phyloP scores from a whole-genome alignment of 305 asterid species.

The Stenogyne calaminthoides region DNA sequence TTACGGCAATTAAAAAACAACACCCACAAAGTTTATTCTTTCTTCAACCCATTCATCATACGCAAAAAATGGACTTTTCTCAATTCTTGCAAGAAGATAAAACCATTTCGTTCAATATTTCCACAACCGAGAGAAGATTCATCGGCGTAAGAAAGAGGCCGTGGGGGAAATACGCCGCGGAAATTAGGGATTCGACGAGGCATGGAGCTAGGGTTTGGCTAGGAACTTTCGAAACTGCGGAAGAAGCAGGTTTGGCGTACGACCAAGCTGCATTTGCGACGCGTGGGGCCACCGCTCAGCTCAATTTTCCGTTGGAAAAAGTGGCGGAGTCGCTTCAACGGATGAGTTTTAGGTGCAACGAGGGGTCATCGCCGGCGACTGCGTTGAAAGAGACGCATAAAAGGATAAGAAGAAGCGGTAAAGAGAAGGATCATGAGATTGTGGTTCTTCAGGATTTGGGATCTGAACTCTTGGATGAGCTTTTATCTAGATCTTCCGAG shows the following conservation, averaged over 20 bases:
- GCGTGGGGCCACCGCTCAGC: constrained; percentile 16
- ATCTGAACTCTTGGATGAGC: constrained; percentile 7
- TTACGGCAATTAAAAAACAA: too few species aligned
- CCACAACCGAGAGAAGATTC: background rate
- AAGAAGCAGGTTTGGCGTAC: constrained; percentile 13
- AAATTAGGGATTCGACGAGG: constrained; percentile 17
- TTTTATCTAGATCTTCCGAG: background rate
- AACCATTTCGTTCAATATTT: background rate
- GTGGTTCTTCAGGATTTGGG: constrained; percentile 24
- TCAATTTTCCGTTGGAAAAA: constrained; percentile 4
- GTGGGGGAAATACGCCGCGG: constrained; percentile 18
- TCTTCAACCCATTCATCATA: too few species aligned
- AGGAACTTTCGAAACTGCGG: background rate
- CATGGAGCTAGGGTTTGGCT: constrained; percentile 18
- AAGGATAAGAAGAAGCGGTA: background rate
- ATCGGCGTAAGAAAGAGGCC: constrained; percentile 10
- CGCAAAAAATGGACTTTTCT: constrained; percentile 7
- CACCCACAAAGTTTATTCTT: too few species aligned
- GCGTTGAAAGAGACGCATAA: constrained; percentile 2
- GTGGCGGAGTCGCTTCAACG: too few species aligned
- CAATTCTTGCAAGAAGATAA: constrained; percentile 1
- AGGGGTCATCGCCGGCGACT: too few species aligned
- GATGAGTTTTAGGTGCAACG: too few species aligned
- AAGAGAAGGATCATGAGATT: background rate
- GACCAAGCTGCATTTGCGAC: constrained; percentile 9